Evolutionary conservation across 352 stramenopile species (phyloP), one percentile per base, ranked within the genome.

Genomic region (Pythium oligandrum): DNA sequence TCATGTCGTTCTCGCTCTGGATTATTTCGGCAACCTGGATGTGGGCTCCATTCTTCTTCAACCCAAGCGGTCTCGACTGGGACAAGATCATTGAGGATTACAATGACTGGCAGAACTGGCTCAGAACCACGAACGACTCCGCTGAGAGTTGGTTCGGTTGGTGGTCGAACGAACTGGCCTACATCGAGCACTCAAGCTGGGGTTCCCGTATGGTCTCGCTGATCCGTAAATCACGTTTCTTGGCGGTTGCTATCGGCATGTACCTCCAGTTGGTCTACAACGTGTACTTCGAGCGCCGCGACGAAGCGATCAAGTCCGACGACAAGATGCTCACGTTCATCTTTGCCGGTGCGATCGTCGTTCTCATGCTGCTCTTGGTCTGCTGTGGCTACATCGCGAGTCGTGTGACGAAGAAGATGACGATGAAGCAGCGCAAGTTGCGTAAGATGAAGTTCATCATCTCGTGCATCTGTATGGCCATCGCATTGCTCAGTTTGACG

Each of bases 1-100:
- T 98, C 40, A 93, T 98, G 68, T 98, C 96, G 40, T 99, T 97
- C 82, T 98, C 95, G 33, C 67, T 99, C 44, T 92, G 81, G 65
- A 88, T 99, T 39, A 97, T 98, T 51, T 93, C 90, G 71, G 78
- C 73, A 26, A 93, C 82, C 26, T 95, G 82, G 82, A 80, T 93
- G 68, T 93, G 82, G 82, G 78, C 76, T 7, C 84, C 84, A 38
- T 93, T 95, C 70, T 83, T 95, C 65, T 95, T 99, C 68, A 99
- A 99, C 66, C 96, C 96, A 30, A 94, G 98, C 38, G 97, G 94
- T 35, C 88, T 99, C 53, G 96, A 99, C 58, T 99, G 96, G 95
- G 91, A 97, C 70, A 96, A 98, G 67, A 87, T 98, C 37, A 88
- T 89, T 33, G 78, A 90, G 17, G 96, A 99, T 75, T 98, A 90